A percentile compares a stretch with the other conserved stretches of the same genome.
Evolutionary conservation across 1,284 basidiomycete genomes (phyloP).

Genomic region (Ceratobasidium sp.): DNA sequence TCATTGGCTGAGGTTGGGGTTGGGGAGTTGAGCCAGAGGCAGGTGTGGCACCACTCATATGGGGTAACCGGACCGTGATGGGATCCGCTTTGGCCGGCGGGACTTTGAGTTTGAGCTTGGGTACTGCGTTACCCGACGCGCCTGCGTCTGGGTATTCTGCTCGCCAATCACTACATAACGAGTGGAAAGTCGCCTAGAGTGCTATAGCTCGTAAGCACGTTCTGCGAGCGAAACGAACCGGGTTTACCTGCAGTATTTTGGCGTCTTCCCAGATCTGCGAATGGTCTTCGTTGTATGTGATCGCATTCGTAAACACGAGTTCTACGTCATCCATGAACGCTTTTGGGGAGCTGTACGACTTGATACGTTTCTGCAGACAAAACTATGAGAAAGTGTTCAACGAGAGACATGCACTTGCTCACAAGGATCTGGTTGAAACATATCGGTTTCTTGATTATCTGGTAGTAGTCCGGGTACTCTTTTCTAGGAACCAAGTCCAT

Average conservation of each 20-base stretch:
- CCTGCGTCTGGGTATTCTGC: constrained; percentile 28
- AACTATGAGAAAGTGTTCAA: background rate
- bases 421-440: constrained; percentile 85
- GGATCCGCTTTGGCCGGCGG: constrained; percentile 33
- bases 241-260: constrained; percentile 68
- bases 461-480: constrained; percentile 87
- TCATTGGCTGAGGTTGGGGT: constrained; percentile 15
- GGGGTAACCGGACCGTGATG: constrained; percentile 18
- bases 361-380: constrained; percentile 72
- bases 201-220: background rate
- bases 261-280: constrained; percentile 84
- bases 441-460: constrained; percentile 84
- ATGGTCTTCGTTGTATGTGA: constrained; percentile 82
- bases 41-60: background rate
- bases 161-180: constrained; percentile 38
- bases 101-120: constrained; percentile 43
- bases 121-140: constrained; percentile 22
- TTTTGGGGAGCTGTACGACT: constrained; percentile 72
- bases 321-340: constrained; percentile 90
- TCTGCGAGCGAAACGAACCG: background rate
- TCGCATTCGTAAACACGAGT: constrained; percentile 91
- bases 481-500: constrained; percentile 85
- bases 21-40: constrained; percentile 8
- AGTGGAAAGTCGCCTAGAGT: constrained; percentile 26
- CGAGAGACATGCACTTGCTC: constrained; percentile 55